Percentiles rank a stretch among this genome's conserved stretches.
These are phyloP conservation scores for Effrenium voratum DNA, from an alignment of 73 alveolate genomes.

Conservation along the genomic window DNA sequence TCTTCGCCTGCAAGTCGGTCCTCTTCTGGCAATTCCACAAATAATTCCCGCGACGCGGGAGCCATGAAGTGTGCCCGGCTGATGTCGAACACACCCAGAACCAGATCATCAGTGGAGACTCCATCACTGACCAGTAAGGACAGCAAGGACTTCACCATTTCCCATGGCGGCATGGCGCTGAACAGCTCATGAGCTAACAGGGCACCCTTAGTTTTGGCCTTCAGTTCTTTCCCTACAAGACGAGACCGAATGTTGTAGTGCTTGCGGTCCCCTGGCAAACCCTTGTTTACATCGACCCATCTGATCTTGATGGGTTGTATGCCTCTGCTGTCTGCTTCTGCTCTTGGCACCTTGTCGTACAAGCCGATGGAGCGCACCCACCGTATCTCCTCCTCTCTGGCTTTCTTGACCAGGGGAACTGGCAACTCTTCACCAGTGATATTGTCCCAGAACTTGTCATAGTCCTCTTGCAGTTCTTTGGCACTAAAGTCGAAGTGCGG, in stretches of 20 bases:
- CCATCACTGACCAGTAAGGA: conserved; percentile 27
- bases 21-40: background rate
- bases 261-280: conserved; percentile 15
- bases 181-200: conserved; percentile 41
- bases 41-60: background rate
- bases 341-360: conserved; percentile 33
- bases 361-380: conserved; percentile 13
- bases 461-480: background rate
- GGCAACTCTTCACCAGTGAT: conserved; percentile 14
- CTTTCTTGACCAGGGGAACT: background rate
- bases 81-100: conserved; percentile 21
- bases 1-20: background rate
- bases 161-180: conserved; percentile 67
- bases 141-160: conserved; percentile 23
- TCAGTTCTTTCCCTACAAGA: conserved; percentile 56
- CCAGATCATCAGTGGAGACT: background rate
- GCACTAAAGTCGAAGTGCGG: background rate
- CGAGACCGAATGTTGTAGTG: background rate
- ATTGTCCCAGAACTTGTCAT: background rate
- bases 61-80: conserved; percentile 43
- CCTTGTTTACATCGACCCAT: conserved; percentile 69
- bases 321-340: background rate
- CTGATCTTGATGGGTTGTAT: background rate
- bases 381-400: background rate
- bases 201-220: conserved; percentile 44